A percentile compares a stretch with the other conserved stretches of the same genome.
Conservation (phyloP, 208 protist species). For the Leishmania turanica region DNA sequence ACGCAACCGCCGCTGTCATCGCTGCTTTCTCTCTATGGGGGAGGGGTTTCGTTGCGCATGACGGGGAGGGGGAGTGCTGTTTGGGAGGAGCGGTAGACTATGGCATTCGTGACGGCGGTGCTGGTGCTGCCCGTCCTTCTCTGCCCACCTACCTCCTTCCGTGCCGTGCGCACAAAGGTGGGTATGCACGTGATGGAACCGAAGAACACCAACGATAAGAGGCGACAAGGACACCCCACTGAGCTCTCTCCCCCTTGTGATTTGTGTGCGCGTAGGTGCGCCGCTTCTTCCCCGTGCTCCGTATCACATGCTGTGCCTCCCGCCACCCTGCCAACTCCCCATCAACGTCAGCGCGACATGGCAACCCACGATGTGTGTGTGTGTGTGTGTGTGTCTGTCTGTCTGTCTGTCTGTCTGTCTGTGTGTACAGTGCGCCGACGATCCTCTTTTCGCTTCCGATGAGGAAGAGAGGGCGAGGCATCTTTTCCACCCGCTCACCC, state of each 20-base stretch:
- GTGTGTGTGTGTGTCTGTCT: not conserved
- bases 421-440: not conserved
- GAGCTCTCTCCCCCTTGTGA: too few relatives aligned
- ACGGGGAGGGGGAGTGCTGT: not conserved
- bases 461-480: not conserved
- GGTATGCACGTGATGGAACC: not conserved
- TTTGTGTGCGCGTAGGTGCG: not conserved
- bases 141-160: not conserved
- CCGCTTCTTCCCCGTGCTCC: not conserved
- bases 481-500: not conserved
- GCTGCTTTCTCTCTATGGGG: not conserved
- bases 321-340: not conserved
- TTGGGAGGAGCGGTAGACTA: not conserved
- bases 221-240: not conserved
- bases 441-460: not conserved
- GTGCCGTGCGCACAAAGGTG: not conserved
- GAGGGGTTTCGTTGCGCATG: not conserved
- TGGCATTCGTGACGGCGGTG: not conserved
- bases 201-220: not conserved
- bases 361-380: not conserved
- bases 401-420: too few relatives aligned
- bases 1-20: not conserved
- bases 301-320: not conserved
- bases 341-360: not conserved
- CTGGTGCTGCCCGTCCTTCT: not conserved